Evolutionary conservation across 208 protist genomes (phyloP), one percentile per base, ranked within the genome.

Genomic region (Acanthamoeba rhysodes): DNA sequence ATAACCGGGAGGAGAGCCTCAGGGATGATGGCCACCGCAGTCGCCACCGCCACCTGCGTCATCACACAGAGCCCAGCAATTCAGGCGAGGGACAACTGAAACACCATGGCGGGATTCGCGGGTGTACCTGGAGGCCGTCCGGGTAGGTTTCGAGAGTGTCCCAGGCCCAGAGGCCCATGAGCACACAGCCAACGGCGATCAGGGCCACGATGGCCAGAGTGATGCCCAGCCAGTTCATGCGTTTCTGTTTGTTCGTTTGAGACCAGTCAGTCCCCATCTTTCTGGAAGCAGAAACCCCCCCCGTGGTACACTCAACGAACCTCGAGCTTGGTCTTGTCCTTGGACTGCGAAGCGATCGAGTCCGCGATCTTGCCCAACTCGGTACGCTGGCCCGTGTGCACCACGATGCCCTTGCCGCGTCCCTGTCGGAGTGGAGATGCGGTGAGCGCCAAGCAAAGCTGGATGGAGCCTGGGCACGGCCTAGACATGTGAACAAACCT

Each of bases 1-100:
- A 96, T 93, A 45, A 94, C 95, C 6, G 70, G 57, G 12, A 99
- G 98, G 14, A 99, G 98, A 41, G 99, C 99, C 97, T 99, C 99
- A 22, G 99, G 99, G 88, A 99, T 99, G 62, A 99, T 99, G 20
- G 99, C 99, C 2, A 99, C 99, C 18, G 98, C 99, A 12, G 99
- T 97, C 7, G 98, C 98, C 14, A 99, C 98, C 24, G 99, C 99
- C 62, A 99, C 98, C 45, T 87, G 34, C 45, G 57, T 6, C 18
- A 22, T 57, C 76, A 32, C 27, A 84, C 7, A 16, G 0, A 50
- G 24, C 8, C 32, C 20, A 18, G 16, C n/a, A 84, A 84, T 7
- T 20, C n/a, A 50, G n/a, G 10, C 6, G 10, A 37, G 74, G 93
- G 99, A 99, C 59, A 99, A 99, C 29, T 97, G 97, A 59, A 24